A percentile compares a stretch with the other conserved stretches of the same genome.
Evolutionary conservation across 768 basidiomycete species (phyloP).

Genomic region (Trametes meyenii): DNA sequence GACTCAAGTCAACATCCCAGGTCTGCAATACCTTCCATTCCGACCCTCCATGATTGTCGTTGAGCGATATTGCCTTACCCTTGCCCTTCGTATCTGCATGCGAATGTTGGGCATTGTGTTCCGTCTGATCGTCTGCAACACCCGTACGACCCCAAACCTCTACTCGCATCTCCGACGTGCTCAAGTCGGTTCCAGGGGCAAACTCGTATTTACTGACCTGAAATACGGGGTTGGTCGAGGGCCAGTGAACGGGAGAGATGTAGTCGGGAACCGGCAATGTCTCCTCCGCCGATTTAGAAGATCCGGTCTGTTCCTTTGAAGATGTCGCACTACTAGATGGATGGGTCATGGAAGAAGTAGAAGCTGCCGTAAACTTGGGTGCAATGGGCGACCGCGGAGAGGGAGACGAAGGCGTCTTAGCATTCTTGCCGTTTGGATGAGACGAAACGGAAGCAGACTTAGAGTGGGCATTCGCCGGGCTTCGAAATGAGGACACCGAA

Average conservation of each 20-base stretch:
- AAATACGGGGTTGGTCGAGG: slow-evolving; percentile 85
- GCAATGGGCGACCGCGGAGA: slow-evolving; percentile 21
- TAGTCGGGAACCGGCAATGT: slow-evolving; percentile 53
- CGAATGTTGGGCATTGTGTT: background rate
- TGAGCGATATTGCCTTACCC: slow-evolving; percentile 50
- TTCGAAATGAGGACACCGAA: slow-evolving; percentile 1
- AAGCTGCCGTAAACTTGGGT: slow-evolving; percentile 1
- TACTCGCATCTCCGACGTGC: slow-evolving; percentile 53
- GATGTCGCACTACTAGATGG: background rate
- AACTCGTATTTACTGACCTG: slow-evolving; percentile 61
- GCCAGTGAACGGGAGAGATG: slow-evolving; percentile 76
- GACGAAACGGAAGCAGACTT: slow-evolving; percentile 22
- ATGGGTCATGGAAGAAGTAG: background rate
- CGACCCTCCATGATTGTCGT: slow-evolving; percentile 29
- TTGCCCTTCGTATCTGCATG: slow-evolving; percentile 33
- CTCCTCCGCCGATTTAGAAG: background rate
- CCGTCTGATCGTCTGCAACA: background rate
- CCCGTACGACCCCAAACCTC: slow-evolving; percentile 57
- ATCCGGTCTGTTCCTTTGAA: background rate
- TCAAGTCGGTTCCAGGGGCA: slow-evolving; percentile 55
- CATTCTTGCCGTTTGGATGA: background rate
- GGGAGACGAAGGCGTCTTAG: slow-evolving; percentile 23
- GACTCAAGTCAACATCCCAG: slow-evolving; percentile 65
- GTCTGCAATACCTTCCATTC: slow-evolving; percentile 69
- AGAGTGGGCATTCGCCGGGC: background rate